Conservation (phyloP, 208 protist genomes). For the Acanthamoeba lenticulata region DNA sequence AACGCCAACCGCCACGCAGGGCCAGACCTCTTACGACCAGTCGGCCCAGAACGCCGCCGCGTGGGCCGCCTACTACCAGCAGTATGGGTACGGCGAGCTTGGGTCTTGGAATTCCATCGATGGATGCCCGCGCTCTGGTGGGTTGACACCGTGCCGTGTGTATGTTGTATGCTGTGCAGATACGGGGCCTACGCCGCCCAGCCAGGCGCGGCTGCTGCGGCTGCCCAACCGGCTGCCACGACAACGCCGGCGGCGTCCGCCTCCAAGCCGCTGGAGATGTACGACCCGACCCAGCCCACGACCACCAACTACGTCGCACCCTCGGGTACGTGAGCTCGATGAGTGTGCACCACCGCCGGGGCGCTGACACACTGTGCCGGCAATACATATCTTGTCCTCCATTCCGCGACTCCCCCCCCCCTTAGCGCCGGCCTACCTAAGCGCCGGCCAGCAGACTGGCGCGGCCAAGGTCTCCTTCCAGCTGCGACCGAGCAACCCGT, state of each 20-base stretch:
- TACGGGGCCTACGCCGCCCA: not conserved
- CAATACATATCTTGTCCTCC: too few relatives aligned
- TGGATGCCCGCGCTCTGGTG: not conserved
- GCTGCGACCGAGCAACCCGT: conserved; percentile 53
- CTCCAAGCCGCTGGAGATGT: not conserved
- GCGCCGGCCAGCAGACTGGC: not conserved
- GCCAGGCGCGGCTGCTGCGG: not conserved
- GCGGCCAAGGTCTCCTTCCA: conserved; percentile 51
- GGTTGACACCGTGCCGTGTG: not conserved
- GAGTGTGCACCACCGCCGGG: too few relatives aligned
- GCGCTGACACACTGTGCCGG: too few relatives aligned
- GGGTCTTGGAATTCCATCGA: too few relatives aligned
- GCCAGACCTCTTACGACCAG: not conserved
- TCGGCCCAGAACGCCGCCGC: not conserved
- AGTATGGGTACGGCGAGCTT: too few relatives aligned
- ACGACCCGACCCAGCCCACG: conserved; percentile 23
- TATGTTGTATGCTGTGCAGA: not conserved
- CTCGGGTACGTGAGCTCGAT: not conserved
- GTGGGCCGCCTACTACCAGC: conserved; percentile 32
- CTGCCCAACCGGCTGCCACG: too few relatives aligned
- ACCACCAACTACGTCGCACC: not conserved
- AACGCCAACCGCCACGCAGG: not conserved
- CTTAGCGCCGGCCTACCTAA: conserved; percentile 36
- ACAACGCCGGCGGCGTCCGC: not conserved
- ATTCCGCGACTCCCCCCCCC: not conserved